Conservation (phyloP, 192 early-diverging fungal genomes). For the Linnemannia zychae region DNA sequence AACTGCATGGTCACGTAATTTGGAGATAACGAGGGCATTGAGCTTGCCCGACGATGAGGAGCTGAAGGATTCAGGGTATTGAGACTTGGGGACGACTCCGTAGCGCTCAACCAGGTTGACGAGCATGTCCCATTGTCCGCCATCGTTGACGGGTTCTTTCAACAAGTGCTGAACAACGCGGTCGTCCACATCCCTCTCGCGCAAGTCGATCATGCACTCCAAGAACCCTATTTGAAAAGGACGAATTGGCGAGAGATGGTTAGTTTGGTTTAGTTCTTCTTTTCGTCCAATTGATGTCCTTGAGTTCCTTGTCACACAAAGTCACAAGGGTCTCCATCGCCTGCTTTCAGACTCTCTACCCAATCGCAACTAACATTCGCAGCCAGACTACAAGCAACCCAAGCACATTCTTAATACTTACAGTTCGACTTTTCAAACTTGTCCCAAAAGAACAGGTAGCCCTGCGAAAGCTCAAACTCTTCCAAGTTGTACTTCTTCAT, state of each 20-base stretch:
- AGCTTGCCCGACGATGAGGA: conserved; percentile 73
- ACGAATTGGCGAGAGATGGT: not conserved
- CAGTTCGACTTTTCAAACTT: conserved; percentile 88
- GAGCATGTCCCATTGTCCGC: conserved; percentile 87
- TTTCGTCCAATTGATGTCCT: not conserved
- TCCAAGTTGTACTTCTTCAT: conserved; percentile 84
- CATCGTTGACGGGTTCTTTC: conserved; percentile 74
- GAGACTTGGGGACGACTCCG: conserved; percentile 77
- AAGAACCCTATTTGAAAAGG: conserved; percentile 65
- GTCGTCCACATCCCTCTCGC: conserved; percentile 71
- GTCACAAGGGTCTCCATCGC: not conserved
- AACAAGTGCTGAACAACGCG: conserved; percentile 80
- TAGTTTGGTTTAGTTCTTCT: not conserved
- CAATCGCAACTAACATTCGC: not conserved
- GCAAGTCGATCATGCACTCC: conserved; percentile 78
- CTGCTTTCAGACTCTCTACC: not conserved
- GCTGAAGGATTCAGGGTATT: conserved; percentile 75
- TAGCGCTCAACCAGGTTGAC: conserved; percentile 83
- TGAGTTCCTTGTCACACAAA: not conserved
- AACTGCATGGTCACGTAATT: conserved; percentile 78
- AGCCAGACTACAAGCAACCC: not conserved
- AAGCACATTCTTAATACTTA: conserved; percentile 23
- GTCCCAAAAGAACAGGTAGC: conserved; percentile 82
- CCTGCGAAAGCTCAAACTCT: conserved; percentile 84
- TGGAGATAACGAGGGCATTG: conserved; percentile 71